Evolutionary conservation across 2,329 filamentous ascomycete species (phyloP).

Genomic region (Monosporascus sp.): DNA sequence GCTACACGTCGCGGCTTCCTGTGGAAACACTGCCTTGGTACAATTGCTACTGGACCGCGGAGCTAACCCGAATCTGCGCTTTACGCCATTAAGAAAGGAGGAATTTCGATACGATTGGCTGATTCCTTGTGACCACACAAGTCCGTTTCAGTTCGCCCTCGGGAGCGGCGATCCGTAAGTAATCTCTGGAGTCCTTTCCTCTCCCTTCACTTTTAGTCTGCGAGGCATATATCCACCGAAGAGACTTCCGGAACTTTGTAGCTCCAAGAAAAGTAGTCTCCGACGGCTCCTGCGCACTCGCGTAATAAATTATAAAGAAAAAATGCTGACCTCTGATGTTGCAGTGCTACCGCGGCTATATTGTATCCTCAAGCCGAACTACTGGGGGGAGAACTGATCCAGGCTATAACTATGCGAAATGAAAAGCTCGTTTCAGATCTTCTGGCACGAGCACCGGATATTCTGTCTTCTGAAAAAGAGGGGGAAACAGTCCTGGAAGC

Average conservation of each 20-base stretch:
- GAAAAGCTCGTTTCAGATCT: background rate
- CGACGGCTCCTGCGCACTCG: too few relatives aligned
- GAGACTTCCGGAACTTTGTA: too few relatives aligned
- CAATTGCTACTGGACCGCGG: background rate
- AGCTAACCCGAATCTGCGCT: background rate
- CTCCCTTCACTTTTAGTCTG: too few relatives aligned
- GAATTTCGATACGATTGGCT: background rate
- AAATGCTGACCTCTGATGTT: too few relatives aligned
- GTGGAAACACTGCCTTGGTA: slow-evolving; percentile 3
- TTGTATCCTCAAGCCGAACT: background rate
- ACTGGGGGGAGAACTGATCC: background rate
- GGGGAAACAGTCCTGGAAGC: slow-evolving; percentile 1
- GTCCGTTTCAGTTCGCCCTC: slow-evolving; percentile 4
- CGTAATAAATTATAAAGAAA: too few relatives aligned
- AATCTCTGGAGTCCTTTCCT: too few relatives aligned
- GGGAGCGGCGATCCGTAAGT: background rate
- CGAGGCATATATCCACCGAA: too few relatives aligned
- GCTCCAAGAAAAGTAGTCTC: too few relatives aligned
- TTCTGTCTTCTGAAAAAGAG: background rate
- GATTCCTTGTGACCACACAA: background rate
- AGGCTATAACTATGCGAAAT: background rate
- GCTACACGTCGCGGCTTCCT: slow-evolving; percentile 3
- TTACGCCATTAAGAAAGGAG: too few relatives aligned
- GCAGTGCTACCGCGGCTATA: background rate
- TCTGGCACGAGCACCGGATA: background rate